Evolutionary conservation across 805 yeast species (phyloP), one percentile per base, ranked within the genome.

Genomic region (Martiniozyma abietophila): DNA sequence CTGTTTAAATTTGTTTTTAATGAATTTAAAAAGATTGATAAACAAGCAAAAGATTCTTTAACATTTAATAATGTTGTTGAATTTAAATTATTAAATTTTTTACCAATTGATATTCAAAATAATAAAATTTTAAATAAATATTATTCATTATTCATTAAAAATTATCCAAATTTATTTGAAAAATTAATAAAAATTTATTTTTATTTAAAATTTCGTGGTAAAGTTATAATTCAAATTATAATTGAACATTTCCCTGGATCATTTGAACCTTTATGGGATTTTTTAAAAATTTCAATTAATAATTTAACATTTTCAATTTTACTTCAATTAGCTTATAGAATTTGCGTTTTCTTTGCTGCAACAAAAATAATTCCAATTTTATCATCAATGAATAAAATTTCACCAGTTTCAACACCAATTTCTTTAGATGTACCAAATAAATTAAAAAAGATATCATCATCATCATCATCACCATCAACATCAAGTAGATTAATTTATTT

Each of bases 311-410:
- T 94, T 7, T 82, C 95, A 6, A 77, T 92, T 17, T 61, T 84
- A 18, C 66, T 86, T 18, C 86, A 86, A 46, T 62, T 92, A 48
- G 83, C 86, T 2, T 89, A 83, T 51, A 70, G 98, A 47, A 75
- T 89, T 15, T 69, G 82, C 4, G 95, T 88, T 8, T 85, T 89
- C 49, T 67, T 66, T 52, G 85, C 95, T 2, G 96, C 97, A 2
- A 83, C 96, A 11, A 80, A 94, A 51, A 86, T 92, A 41, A 84
- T 92, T 15, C 98, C 98, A 2, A 53, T 58, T 22, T 42, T 59
- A 35, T 52, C 56, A 36, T 59, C 60, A 22, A 41, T 41, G n/a
- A 47, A 45, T 14, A 40, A 42, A 28, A 30, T 10, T 14, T 9
- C 28, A 10, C 34, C 34, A 14, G 29, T 12, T 7, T 8, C 12